These are phyloP conservation scores for Zymoseptoria tritici DNA, from an alignment of 2,329 filamentous ascomycete species.

Conservation along the genomic window DNA sequence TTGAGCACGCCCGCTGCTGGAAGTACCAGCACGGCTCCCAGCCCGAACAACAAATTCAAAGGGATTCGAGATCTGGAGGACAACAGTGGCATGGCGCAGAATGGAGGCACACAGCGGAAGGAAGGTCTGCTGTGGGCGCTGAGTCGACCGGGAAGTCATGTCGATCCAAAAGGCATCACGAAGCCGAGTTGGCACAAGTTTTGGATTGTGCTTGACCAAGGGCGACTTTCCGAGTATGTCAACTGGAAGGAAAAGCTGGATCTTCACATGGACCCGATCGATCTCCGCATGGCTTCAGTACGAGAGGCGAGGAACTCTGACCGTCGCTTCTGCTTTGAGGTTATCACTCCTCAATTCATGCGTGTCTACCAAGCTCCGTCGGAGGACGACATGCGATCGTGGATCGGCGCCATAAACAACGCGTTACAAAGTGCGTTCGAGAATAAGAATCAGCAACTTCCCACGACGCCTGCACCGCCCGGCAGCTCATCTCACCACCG, in stretches of 20 bases:
- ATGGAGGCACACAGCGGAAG: slow-evolving; percentile 64
- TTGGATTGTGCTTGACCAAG: slow-evolving; percentile 96
- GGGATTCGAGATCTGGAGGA: slow-evolving; percentile 91
- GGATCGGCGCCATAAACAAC: slow-evolving; percentile 96
- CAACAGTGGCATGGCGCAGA: slow-evolving; percentile 45
- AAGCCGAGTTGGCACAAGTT: slow-evolving; percentile 99
- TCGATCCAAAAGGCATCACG: slow-evolving; percentile 89
- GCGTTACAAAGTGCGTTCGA: slow-evolving; percentile 94
- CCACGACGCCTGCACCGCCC: slow-evolving; percentile 37
- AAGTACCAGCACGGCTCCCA: slow-evolving; percentile 12
- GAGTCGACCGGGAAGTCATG: slow-evolving; percentile 85
- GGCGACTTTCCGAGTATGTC: slow-evolving; percentile 93
- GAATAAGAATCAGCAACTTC: slow-evolving; percentile 48
- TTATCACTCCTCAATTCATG: slow-evolving; percentile 94
- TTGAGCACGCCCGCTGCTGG: slow-evolving; percentile 16
- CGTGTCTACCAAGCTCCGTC: slow-evolving; percentile 96
- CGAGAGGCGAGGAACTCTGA: slow-evolving; percentile 92
- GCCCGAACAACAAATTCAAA: slow-evolving; percentile 61
- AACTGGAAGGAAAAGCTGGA: slow-evolving; percentile 99
- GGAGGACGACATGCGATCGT: slow-evolving; percentile 94
- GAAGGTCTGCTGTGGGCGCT: slow-evolving; percentile 93
- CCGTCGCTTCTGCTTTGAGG: slow-evolving; percentile 92
- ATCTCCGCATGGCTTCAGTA: slow-evolving; percentile 92
- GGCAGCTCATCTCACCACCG: slow-evolving; percentile 47
- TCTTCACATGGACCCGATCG: slow-evolving; percentile 95